A percentile compares a stretch with the other conserved stretches of the same genome.
Evolutionary conservation across 1,139 yeast genomes (phyloP).

Genomic region (Geotrichum reessii): DNA sequence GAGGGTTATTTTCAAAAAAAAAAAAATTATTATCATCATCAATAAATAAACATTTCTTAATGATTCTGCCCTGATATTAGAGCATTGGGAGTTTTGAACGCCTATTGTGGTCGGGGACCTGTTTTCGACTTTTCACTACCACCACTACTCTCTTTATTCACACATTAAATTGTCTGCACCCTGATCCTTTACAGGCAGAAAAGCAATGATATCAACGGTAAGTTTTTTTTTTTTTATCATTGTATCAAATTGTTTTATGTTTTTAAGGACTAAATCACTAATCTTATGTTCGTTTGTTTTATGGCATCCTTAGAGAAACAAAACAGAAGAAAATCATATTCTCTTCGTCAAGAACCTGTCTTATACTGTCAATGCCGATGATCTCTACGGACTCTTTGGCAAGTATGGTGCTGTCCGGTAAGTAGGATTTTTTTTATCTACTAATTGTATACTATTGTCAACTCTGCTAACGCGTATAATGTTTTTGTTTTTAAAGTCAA

Average conservation of each 20-base stretch:
- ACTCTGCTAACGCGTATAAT: no score
- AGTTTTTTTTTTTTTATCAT: not conserved
- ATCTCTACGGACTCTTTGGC: conserved; percentile 51
- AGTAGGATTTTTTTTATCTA: conserved; percentile 20
- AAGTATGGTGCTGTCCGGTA: conserved; percentile 50
- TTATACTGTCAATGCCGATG: conserved; percentile 44
- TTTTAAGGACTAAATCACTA: not conserved
- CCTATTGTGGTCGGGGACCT: no score
- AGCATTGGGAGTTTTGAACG: no score
- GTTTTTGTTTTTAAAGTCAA: conserved; percentile 32
- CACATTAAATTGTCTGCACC: not conserved
- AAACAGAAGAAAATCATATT: conserved; percentile 26
- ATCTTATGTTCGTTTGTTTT: not conserved
- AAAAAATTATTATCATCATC: no score
- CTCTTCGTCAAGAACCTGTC: conserved; percentile 56
- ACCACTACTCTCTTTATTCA: not conserved
- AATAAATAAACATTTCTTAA: no score
- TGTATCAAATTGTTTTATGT: not conserved
- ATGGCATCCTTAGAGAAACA: not conserved
- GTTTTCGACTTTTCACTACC: not conserved
- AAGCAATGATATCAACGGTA: not conserved
- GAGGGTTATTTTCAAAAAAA: no score
- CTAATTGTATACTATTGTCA: no score
- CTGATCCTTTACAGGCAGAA: not conserved
- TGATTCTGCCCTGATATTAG: no score